Conservation (phyloP, 129 eudicot genomes). For the Flaveria robusta region DNA sequence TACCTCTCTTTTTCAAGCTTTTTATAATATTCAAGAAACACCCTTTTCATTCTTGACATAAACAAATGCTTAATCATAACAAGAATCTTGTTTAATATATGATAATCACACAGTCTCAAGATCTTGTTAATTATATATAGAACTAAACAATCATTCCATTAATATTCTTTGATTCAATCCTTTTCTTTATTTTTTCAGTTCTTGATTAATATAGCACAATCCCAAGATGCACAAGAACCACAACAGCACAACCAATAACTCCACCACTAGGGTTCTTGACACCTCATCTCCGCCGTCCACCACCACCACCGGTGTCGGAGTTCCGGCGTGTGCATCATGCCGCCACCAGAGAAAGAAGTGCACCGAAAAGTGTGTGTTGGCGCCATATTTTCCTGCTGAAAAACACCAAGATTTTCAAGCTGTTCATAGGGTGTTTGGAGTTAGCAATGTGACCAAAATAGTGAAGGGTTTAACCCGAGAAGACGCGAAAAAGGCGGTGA, state of each 20-base stretch:
- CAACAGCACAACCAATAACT: slow-evolving; percentile 13
- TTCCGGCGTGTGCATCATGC: slow-evolving; percentile 89
- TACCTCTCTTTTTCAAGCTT: slow-evolving; percentile 37
- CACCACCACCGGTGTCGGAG: slow-evolving; percentile 13
- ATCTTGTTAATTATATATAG: slow-evolving; percentile 32
- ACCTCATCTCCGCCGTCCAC: slow-evolving; percentile 37
- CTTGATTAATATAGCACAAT: slow-evolving; percentile 5
- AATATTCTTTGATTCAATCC: slow-evolving; percentile 30
- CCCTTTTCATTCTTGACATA: slow-evolving; percentile 37
- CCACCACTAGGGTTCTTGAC: slow-evolving; percentile 38
- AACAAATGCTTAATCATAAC: slow-evolving; percentile 26
- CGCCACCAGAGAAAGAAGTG: slow-evolving; percentile 93
- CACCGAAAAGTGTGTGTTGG: slow-evolving; percentile 65
- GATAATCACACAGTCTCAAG: slow-evolving; percentile 21
- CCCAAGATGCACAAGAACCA: slow-evolving; percentile 34
- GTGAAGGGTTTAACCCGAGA: slow-evolving; percentile 46
- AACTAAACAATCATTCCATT: slow-evolving; percentile 20
- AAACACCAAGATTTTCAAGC: slow-evolving; percentile 76
- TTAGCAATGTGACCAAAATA: slow-evolving; percentile 74
- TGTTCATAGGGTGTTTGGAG: slow-evolving; percentile 81
- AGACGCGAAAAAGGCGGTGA: slow-evolving; percentile 60
- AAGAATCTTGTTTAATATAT: slow-evolving; percentile 13
- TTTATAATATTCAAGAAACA: slow-evolving; percentile 36
- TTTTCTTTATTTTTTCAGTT: slow-evolving; percentile 10
- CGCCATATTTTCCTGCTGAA: slow-evolving; percentile 75